Base-by-base conservation (phyloP, 2,329 filamentous ascomycete genomes). In the Beauveria australis region DNA sequence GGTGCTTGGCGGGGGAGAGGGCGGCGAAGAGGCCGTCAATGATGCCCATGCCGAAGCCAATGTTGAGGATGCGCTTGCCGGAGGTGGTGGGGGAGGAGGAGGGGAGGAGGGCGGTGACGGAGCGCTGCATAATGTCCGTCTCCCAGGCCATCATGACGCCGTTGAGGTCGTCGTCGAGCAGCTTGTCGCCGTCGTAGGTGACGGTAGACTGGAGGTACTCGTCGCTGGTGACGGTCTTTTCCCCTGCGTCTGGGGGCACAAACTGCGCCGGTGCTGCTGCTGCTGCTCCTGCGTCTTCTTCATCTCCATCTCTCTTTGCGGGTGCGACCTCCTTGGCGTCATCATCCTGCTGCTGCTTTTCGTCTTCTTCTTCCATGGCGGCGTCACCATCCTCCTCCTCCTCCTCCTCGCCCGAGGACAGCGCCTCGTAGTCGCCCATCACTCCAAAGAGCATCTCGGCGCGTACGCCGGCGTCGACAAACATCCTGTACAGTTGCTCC, bases 121-220 rank as follows among this genome's bases (percentile, higher is more conserved):
- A 91, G 55, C 83, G 81, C 62, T 83, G 82, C 91, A 96, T 96
- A 67, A 96, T 94, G 65, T 87, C 84, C 2, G 87, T 89, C 74
- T 96, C 91, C 91, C 91, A 96, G 44, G 87, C 82, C 91, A 96
- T 96, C 91, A 96, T 96, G 51, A 96, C 89, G 57, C 89, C 91
- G 71, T 96, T 96, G 63, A 85, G 81, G 64, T 86, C 83, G 3
- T 84, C 80, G 69, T 94, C 90, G 7, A 94, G 80, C 2, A 94
- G 81, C 62, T 87, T 87, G 64, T 81, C 81, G 61, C 82, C 77
- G 53, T 81, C 79, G 73, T 89, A 88, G 16, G 81, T 86, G 24
- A 91, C 78, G 28, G 80, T 76, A 0, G 87, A 89, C 53, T 82
- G 80, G 51, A 93, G 82, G 70, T 92, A 92, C 46, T 84, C 81